Evolutionary conservation across 164 flowering plant genomes (phyloP).

Genomic region (Cinnamomum chago): DNA sequence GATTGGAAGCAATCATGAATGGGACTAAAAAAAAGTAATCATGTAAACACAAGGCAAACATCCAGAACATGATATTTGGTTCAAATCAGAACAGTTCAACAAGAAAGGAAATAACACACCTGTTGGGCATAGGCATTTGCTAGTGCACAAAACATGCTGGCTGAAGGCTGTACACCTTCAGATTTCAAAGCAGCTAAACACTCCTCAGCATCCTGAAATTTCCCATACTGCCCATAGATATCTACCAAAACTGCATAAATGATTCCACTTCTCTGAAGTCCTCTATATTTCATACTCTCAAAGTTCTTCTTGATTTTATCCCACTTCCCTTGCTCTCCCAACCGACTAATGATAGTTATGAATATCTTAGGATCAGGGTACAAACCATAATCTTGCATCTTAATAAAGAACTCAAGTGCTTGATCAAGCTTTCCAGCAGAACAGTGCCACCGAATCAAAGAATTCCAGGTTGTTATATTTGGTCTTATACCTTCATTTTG

Average conservation of each 20-base stretch:
- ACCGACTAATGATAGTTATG: slow-evolving; percentile 48
- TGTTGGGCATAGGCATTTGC: slow-evolving; percentile 89
- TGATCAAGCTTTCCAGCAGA: slow-evolving; percentile 46
- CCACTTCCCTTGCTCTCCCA: slow-evolving; percentile 87
- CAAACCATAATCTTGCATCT: slow-evolving; percentile 75
- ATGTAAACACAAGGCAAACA: not conserved
- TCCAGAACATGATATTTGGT: not conserved
- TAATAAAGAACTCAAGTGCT: slow-evolving; percentile 56
- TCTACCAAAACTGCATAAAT: slow-evolving; percentile 71
- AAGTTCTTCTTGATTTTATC: slow-evolving; percentile 49
- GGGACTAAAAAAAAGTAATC: not conserved
- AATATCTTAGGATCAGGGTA: slow-evolving; percentile 89
- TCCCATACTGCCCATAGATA: slow-evolving; percentile 83
- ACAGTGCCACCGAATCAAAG: slow-evolving; percentile 72
- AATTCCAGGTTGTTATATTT: slow-evolving; percentile 72
- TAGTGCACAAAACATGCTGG: slow-evolving; percentile 52
- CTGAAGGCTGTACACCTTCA: slow-evolving; percentile 53
- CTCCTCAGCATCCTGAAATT: slow-evolving; percentile 56
- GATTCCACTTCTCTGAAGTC: slow-evolving; percentile 43
- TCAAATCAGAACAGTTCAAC: not conserved
- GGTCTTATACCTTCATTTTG: slow-evolving; percentile 50
- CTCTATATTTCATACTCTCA: slow-evolving; percentile 54
- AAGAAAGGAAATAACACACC: slow-evolving; percentile 26
- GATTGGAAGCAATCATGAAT: too few relatives aligned
- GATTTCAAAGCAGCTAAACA: slow-evolving; percentile 52